A percentile compares a stretch with the other conserved stretches of the same genome.
Evolutionary conservation across 2,329 filamentous ascomycete species (phyloP).

Genomic region (Microthyrium microscopicum): DNA sequence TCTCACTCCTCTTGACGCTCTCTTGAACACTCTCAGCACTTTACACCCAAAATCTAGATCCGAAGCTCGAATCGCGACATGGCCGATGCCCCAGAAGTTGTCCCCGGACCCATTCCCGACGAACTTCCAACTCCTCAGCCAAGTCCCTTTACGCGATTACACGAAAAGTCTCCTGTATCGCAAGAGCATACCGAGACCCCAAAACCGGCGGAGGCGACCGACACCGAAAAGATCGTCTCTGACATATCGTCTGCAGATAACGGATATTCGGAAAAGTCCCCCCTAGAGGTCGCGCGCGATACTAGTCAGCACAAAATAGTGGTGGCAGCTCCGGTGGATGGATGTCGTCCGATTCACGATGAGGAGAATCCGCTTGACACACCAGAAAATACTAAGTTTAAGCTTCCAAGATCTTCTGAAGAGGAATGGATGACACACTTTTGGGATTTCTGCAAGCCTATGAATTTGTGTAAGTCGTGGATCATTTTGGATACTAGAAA

Average conservation of each 20-base stretch:
- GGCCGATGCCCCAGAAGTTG: slow-evolving; percentile 4
- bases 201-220: neutral
- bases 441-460: slow-evolving; percentile 1
- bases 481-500: neutral
- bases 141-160: neutral
- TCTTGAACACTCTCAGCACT: no score
- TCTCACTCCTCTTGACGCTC: no score
- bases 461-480: slow-evolving; percentile 1
- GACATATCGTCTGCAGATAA: neutral
- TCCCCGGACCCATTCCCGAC: neutral
- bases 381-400: no score
- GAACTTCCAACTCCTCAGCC: neutral
- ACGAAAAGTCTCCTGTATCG: neutral
- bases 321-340: neutral
- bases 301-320: neutral
- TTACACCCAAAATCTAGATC: no score
- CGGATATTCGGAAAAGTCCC: neutral
- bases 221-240: neutral
- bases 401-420: no score
- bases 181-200: neutral
- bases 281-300: neutral
- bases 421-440: neutral
- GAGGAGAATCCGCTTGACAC: no score
- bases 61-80: slow-evolving; percentile 1
- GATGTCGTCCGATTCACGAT: neutral